phyloP scores from a whole-genome alignment of 2,329 filamentous ascomycete species.

The Aspergillus viridinutans region DNA sequence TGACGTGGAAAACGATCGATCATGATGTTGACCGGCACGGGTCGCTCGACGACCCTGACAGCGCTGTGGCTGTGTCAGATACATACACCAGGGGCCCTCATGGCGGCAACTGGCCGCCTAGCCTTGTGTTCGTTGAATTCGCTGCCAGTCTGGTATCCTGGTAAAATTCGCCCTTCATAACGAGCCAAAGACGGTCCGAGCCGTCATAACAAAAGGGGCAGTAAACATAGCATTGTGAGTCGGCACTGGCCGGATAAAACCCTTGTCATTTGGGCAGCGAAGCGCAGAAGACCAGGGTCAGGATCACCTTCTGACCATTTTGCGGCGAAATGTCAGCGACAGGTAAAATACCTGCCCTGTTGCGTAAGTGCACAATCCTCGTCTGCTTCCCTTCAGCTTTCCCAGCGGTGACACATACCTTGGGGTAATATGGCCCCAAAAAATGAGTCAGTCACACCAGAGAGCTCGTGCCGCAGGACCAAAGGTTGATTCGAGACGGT shows the following conservation, averaged over 20 bases:
- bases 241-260: constrained; percentile 13
- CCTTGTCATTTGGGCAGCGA: constrained; percentile 30
- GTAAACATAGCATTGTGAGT: constrained; percentile 12
- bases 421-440: neutral
- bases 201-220: constrained; percentile 20
- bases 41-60: constrained; percentile 22
- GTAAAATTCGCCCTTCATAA: constrained; percentile 10
- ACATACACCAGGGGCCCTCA: constrained; percentile 14
- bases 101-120: constrained; percentile 8
- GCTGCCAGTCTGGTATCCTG: constrained; percentile 12
- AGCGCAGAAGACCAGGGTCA: constrained; percentile 14
- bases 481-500: constrained; percentile 5
- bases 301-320: constrained; percentile 5
- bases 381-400: neutral
- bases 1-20: constrained; percentile 32
- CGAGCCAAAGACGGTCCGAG: constrained; percentile 24
- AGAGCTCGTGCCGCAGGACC: constrained; percentile 8
- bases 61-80: constrained; percentile 24
- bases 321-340: constrained; percentile 2
- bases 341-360: constrained; percentile 4
- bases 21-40: constrained; percentile 24
- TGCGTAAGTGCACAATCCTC: constrained; percentile 6
- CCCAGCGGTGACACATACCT: neutral
- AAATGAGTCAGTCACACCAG: neutral
- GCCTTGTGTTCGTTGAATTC: constrained; percentile 5